phyloP scores from a whole-genome alignment of 495 filamentous ascomycete species.

The Podospora pseudopauciseta region DNA sequence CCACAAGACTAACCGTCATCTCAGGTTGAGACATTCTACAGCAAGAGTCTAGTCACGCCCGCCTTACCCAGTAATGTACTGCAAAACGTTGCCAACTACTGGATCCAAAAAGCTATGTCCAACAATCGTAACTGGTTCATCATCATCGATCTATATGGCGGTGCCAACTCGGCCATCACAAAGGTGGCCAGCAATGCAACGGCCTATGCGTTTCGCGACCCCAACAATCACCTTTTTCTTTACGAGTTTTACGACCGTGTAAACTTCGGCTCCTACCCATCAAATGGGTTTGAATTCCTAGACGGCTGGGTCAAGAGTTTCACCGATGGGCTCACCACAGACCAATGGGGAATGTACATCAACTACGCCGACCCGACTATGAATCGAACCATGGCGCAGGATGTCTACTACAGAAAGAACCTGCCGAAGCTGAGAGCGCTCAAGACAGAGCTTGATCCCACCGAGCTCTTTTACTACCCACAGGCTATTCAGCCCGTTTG shows the following conservation, averaged over 20 bases:
- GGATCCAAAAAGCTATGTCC: constrained; percentile 37
- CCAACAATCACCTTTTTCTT: constrained; percentile 36
- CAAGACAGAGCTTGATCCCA: constrained; percentile 54
- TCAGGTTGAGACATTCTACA: constrained; percentile 47
- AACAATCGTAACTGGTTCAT: constrained; percentile 42
- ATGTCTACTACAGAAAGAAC: constrained; percentile 52
- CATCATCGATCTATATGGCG: constrained; percentile 45
- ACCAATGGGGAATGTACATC: constrained; percentile 46
- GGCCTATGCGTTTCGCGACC: constrained; percentile 39
- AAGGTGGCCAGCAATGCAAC: constrained; percentile 28
- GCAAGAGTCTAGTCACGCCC: constrained; percentile 42
- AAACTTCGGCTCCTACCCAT: constrained; percentile 27
- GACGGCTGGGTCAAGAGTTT: constrained; percentile 40
- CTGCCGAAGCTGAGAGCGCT: constrained; percentile 49
- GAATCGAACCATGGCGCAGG: constrained; percentile 35
- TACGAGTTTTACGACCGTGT: constrained; percentile 41
- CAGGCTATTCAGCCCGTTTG: constrained; percentile 48
- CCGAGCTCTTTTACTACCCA: constrained; percentile 60
- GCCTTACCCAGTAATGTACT: constrained; percentile 34
- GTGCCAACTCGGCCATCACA: constrained; percentile 42
- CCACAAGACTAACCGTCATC: background rate
- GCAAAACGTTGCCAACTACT: constrained; percentile 40
- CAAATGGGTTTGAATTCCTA: constrained; percentile 36
- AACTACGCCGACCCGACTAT: constrained; percentile 45
- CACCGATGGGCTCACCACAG: constrained; percentile 26